Percentiles rank a stretch among this genome's conserved stretches.
phyloP scores from a whole-genome alignment of 2,329 filamentous ascomycete species.

The Didymosphaeria variabile region DNA sequence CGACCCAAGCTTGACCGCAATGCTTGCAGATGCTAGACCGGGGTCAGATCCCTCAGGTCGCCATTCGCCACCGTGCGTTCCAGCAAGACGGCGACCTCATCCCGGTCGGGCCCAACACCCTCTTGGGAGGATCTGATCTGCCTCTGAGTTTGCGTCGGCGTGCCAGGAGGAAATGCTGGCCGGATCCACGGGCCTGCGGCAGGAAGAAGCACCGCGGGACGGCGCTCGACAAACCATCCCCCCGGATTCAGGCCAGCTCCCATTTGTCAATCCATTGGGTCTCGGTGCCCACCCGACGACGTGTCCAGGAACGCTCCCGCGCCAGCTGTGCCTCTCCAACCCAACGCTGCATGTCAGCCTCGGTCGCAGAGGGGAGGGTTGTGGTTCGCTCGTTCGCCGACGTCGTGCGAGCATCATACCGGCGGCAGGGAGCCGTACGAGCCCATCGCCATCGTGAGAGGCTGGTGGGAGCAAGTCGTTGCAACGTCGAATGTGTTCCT shows the following conservation, averaged over 20 bases:
- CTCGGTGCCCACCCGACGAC: slow-evolving; percentile 8
- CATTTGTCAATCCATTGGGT: slow-evolving; percentile 25
- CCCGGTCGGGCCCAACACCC: not conserved
- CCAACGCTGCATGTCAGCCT: slow-evolving; percentile 20
- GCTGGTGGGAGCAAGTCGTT: not conserved
- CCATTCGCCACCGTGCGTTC: not conserved
- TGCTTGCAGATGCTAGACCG: slow-evolving; percentile 6
- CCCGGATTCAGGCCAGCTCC: slow-evolving; percentile 12
- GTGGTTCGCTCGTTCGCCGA: not conserved
- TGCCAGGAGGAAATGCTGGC: not conserved
- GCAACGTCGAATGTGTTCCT: too few species aligned
- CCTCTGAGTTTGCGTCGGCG: not conserved
- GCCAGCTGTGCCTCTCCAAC: slow-evolving; percentile 14
- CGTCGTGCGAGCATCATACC: slow-evolving; percentile 1
- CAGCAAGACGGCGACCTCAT: slow-evolving; percentile 8
- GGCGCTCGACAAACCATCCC: slow-evolving; percentile 12
- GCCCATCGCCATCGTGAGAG: not conserved
- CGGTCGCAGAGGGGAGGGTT: not conserved
- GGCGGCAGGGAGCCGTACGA: too few species aligned
- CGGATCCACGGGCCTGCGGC: not conserved
- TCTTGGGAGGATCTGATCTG: not conserved
- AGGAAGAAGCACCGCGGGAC: slow-evolving; percentile 4
- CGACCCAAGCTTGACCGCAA: not conserved
- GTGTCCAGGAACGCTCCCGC: slow-evolving; percentile 27
- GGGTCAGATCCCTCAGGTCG: not conserved